Conservation (phyloP, 441 rosid species). For the Erodium texanum region DNA sequence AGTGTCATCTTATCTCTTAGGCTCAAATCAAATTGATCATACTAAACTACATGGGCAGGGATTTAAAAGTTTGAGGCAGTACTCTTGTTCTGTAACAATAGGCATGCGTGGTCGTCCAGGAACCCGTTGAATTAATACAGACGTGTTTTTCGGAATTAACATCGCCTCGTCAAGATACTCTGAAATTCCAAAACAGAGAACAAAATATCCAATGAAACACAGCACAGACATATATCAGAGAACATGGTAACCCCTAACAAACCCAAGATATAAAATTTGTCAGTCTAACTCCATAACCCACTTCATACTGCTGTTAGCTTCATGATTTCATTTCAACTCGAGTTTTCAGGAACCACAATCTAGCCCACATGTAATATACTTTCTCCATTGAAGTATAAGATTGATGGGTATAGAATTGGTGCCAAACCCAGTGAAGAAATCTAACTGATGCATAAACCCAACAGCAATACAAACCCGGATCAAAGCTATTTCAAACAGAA, state of each 20-base stretch:
- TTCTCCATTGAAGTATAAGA: not conserved
- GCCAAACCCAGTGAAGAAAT: not conserved
- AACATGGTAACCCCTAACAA: no score
- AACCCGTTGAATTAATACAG: slow-evolving; percentile 94
- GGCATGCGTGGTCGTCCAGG: slow-evolving; percentile 97
- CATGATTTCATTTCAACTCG: not conserved
- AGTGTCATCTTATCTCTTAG: slow-evolving; percentile 7
- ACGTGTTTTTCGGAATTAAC: slow-evolving; percentile 95
- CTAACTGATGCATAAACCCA: slow-evolving; percentile 1
- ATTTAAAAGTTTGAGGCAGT: slow-evolving; percentile 49
- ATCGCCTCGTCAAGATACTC: slow-evolving; percentile 94
- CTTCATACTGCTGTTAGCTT: not conserved
- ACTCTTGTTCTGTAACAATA: slow-evolving; percentile 83
- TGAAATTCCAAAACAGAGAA: slow-evolving; percentile 68
- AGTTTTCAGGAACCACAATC: not conserved
- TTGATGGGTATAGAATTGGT: not conserved
- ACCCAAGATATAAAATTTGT: not conserved
- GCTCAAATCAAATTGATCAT: slow-evolving; percentile 11
- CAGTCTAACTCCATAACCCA: not conserved
- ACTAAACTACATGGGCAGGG: slow-evolving; percentile 17
- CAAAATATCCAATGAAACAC: slow-evolving; percentile 42
- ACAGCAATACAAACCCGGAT: not conserved
- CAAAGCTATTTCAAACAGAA: not conserved
- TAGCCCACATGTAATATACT: not conserved
- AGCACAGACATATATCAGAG: slow-evolving; percentile 12